Percentiles rank a stretch among this genome's conserved stretches.
These are phyloP conservation scores for Leccinum griseonigrum DNA, from an alignment of 1,284 basidiomycete genomes.

Conservation along the genomic window DNA sequence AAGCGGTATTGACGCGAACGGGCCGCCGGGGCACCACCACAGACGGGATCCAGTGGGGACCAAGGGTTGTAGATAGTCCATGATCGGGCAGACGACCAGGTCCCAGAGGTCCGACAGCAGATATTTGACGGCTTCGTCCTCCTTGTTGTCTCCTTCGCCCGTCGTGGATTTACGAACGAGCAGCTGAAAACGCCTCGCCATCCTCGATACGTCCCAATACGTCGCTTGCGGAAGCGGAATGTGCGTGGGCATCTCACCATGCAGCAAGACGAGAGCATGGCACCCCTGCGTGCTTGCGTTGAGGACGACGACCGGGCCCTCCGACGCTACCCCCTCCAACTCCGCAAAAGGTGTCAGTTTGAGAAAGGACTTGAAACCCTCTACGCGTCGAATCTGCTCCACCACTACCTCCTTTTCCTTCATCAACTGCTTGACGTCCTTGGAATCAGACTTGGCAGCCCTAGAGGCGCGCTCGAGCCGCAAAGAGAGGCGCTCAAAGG, in stretches of 20 bases:
- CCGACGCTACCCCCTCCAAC: slow-evolving; percentile 28
- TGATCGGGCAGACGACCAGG: slow-evolving; percentile 33
- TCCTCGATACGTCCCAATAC: slow-evolving; percentile 15
- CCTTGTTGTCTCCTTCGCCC: background rate
- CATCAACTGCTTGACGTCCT: slow-evolving; percentile 19
- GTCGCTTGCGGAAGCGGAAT: slow-evolving; percentile 21
- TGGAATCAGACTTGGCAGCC: slow-evolving; percentile 8
- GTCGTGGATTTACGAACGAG: slow-evolving; percentile 2
- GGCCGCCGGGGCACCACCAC: slow-evolving; percentile 45
- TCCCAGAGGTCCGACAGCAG: slow-evolving; percentile 34
- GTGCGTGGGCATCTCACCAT: slow-evolving; percentile 13
- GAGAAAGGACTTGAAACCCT: slow-evolving; percentile 32
- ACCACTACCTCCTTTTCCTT: slow-evolving; percentile 24
- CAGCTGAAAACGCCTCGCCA: slow-evolving; percentile 21
- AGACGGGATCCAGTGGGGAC: slow-evolving; percentile 30
- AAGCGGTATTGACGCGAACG: slow-evolving; percentile 36
- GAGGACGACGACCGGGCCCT: slow-evolving; percentile 39
- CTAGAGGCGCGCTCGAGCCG: slow-evolving; percentile 20
- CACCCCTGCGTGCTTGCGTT: slow-evolving; percentile 28
- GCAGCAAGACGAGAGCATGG: slow-evolving; percentile 29
- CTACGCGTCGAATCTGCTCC: slow-evolving; percentile 25
- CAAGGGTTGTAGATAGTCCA: slow-evolving; percentile 18
- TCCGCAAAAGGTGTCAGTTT: slow-evolving; percentile 20
- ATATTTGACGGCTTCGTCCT: slow-evolving; percentile 8
- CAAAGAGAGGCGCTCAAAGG: slow-evolving; percentile 22